Evolutionary conservation across 176 grass and related monocot species (phyloP), one percentile per base, ranked within the genome.

Genomic region (Secale cereale): DNA sequence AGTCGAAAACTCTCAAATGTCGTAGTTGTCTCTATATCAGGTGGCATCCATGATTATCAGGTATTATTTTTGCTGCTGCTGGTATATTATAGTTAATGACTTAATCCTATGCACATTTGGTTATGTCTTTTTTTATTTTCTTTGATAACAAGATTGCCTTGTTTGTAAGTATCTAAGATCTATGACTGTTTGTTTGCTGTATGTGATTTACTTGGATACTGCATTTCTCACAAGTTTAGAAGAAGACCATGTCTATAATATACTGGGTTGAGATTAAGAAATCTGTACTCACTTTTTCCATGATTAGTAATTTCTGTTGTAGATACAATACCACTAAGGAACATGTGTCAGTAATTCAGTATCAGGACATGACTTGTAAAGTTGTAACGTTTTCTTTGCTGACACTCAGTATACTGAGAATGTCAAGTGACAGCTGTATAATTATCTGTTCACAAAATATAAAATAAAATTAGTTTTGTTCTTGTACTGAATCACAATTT

Each of bases 41-140:
- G 97, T 59, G 97, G 97, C 30, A 90, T 98, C 64, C 74, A 94
- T 88, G 97, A 98, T 89, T 98, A 98, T 82, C 97, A 98, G 97
- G 97, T 98, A 87, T 70, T 71, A 2, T 16, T 66, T 69, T 89
- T 83, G 4, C 33, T 80, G 4, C 33, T 80, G 59, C 29, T n/a
- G 45, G 59, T 13, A 50, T 59, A 74, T 74, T 62, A 68, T 57
- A 84, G 30, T 45, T 87, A 65, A 69, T 70, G 1, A 77, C 23
- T 59, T 87, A 72, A 69, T 70, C 0, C 26, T 36, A 74, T 87
- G 22, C 66, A 75, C 15, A 80, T 81, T 65, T 33, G 19, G 29
- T 90, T 83, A 45, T 75, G 15, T 62, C 16, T 74, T 35, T 28
- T 28, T 35, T 61, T 79, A 67, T 48, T 20, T 83, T 82, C 65